Conservation (phyloP, 129 eudicot species). For the Lonicera japonica region DNA sequence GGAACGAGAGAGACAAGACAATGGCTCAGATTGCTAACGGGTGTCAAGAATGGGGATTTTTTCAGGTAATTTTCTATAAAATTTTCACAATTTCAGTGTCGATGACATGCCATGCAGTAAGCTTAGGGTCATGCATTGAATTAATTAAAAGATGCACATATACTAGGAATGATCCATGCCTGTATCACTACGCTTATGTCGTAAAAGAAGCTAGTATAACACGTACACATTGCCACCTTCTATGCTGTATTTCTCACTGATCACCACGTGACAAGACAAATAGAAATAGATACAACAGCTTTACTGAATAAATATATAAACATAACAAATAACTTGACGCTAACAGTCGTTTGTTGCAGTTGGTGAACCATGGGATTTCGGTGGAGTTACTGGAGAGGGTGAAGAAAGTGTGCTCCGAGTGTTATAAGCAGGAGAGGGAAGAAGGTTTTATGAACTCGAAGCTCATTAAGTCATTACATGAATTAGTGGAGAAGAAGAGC, state of each 20-base stretch:
- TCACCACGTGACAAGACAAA: not conserved
- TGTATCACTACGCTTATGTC: too few relatives aligned
- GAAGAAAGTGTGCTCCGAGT: slow-evolving; percentile 60
- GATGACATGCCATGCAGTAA: too few relatives aligned
- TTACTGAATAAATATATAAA: too few relatives aligned
- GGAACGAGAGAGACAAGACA: slow-evolving; percentile 51
- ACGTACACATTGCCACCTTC: too few relatives aligned
- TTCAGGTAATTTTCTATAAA: slow-evolving; percentile 42
- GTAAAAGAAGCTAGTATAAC: too few relatives aligned
- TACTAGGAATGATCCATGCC: too few relatives aligned
- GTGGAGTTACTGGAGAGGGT: slow-evolving; percentile 74
- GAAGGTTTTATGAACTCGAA: slow-evolving; percentile 45
- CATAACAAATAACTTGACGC: not conserved
- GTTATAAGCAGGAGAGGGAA: slow-evolving; percentile 73
- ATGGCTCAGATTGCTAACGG: slow-evolving; percentile 63
- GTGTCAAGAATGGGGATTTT: slow-evolving; percentile 92
- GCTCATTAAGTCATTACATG: slow-evolving; percentile 55
- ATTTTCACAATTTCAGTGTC: too few relatives aligned
- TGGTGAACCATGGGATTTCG: slow-evolving; percentile 63
- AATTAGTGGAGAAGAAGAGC: slow-evolving; percentile 38
- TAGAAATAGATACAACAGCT: not conserved
- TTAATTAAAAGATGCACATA: too few relatives aligned
- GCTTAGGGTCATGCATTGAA: too few relatives aligned
- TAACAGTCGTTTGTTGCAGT: slow-evolving; percentile 16
- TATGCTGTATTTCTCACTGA: not conserved